These are phyloP conservation scores for Xylaria cubensis DNA, from an alignment of 495 filamentous ascomycete species.

Conservation along the genomic window DNA sequence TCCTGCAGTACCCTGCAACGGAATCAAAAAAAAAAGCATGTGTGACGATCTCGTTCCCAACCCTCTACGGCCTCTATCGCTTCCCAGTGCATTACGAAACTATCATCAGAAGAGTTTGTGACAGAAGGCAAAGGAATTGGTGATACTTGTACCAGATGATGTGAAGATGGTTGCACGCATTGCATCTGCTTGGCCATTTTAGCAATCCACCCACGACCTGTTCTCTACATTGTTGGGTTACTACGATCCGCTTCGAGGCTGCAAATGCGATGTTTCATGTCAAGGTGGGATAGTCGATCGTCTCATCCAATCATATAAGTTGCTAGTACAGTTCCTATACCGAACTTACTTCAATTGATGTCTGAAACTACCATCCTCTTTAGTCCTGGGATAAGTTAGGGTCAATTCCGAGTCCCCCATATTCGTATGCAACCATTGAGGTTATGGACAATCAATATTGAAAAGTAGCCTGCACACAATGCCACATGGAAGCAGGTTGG, in stretches of 20 bases:
- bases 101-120: not conserved
- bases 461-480: not conserved
- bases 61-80: not conserved
- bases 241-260: not conserved
- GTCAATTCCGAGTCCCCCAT: not conserved
- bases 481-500: not conserved
- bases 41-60: conserved; percentile 20
- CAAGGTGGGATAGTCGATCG: not conserved
- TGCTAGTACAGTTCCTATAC: not conserved
- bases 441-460: not conserved
- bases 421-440: not conserved
- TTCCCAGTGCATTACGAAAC: conserved; percentile 13
- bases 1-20: conserved; percentile 7
- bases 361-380: not conserved
- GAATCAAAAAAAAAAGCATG: conserved; percentile 23
- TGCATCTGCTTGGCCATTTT: not conserved
- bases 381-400: not conserved
- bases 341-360: not conserved
- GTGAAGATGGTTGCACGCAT: not conserved
- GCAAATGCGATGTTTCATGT: not conserved
- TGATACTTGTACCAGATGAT: not conserved
- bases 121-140: not conserved
- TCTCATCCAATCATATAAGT: not conserved
- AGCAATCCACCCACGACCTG: not conserved
- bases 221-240: not conserved